Conservation (phyloP, 352 stramenopile species). For the Albugo laibachii region DNA sequence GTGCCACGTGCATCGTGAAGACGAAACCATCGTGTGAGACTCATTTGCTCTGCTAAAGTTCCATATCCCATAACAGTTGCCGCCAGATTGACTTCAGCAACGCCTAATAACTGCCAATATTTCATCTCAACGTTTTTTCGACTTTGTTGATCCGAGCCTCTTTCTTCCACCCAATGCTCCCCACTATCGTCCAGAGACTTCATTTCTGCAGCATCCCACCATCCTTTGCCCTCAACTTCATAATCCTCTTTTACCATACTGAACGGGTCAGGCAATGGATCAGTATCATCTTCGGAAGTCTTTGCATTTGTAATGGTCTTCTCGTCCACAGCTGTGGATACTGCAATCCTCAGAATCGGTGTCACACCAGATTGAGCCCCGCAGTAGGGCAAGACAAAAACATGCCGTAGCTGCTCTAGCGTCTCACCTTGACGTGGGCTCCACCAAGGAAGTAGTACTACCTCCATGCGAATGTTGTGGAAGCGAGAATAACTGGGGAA, state of each 20-base stretch:
- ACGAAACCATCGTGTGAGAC: constrained; percentile 61
- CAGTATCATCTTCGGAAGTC: constrained; percentile 33
- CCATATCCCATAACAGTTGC: constrained; percentile 70
- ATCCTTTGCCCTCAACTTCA: constrained; percentile 18
- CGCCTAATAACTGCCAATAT: constrained; percentile 63
- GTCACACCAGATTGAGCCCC: constrained; percentile 73
- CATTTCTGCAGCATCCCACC: neutral
- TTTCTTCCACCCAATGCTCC: constrained; percentile 1
- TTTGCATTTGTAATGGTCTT: constrained; percentile 14
- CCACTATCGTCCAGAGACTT: constrained; percentile 2
- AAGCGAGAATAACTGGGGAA: constrained; percentile 67
- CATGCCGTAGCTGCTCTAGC: constrained; percentile 57
- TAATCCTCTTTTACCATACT: constrained; percentile 35
- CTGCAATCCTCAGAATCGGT: constrained; percentile 61
- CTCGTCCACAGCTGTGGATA: constrained; percentile 38
- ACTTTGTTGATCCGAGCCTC: neutral
- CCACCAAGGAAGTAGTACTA: constrained; percentile 76
- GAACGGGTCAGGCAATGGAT: constrained; percentile 69
- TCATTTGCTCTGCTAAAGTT: constrained; percentile 23
- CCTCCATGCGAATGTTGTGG: constrained; percentile 66
- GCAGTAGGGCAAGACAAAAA: constrained; percentile 64
- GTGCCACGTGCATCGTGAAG: constrained; percentile 60
- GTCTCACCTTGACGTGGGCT: constrained; percentile 44
- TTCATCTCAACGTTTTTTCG: constrained; percentile 19
- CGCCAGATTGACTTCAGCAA: constrained; percentile 67